Evolutionary conservation across 2,329 filamentous ascomycete genomes (phyloP).

Genomic region (Amesomyces nigricolor): DNA sequence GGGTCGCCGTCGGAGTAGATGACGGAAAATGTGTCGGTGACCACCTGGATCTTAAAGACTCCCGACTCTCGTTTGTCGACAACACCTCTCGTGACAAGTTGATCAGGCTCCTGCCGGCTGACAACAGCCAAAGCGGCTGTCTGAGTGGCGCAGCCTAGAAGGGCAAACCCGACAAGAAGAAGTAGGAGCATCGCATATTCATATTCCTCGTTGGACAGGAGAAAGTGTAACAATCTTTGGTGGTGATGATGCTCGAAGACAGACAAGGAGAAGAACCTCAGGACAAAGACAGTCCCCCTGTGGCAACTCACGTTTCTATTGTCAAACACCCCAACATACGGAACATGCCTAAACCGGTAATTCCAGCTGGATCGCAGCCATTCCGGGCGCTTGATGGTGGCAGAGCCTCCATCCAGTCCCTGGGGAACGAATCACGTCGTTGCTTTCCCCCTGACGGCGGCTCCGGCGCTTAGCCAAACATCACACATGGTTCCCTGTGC

Average conservation of each 20-base stretch:
- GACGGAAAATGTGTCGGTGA: conserved; percentile 9
- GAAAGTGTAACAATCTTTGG: no score
- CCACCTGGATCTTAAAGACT: conserved; percentile 28
- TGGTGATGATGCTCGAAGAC: no score
- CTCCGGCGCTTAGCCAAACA: neutral
- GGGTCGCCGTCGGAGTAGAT: conserved; percentile 29
- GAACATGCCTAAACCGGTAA: neutral
- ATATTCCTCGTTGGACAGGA: no score
- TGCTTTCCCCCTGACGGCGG: neutral
- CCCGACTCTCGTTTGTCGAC: conserved; percentile 11
- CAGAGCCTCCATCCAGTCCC: neutral
- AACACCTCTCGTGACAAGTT: neutral
- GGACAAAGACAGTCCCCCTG: neutral
- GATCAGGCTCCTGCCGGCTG: neutral
- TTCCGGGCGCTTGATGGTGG: conserved; percentile 1
- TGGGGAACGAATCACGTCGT: neutral
- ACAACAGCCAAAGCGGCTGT: neutral
- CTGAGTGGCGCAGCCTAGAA: neutral
- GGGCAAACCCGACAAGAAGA: neutral
- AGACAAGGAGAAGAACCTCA: no score
- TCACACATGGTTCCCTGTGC: neutral
- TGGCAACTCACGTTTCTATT: neutral
- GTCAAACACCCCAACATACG: neutral
- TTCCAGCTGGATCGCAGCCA: neutral
- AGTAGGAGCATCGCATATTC: no score